Conservation (phyloP, 208 protist species). For the Acanthamoeba royreba region DNA sequence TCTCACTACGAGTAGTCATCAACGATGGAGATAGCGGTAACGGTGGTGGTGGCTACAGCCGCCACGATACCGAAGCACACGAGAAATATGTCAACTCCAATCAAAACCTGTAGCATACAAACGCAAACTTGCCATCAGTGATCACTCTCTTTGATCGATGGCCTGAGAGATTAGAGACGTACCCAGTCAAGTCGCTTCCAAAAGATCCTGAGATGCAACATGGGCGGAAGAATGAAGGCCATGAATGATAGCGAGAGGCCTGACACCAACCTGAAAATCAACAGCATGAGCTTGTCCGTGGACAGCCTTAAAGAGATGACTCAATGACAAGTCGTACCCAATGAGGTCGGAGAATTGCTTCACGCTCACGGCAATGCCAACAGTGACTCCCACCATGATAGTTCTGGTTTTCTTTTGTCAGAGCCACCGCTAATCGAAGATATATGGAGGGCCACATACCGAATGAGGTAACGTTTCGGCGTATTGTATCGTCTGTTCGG, state of each 20-base stretch:
- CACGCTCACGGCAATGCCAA: background rate
- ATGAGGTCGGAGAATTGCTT: slow-evolving; percentile 37
- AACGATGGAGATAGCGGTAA: background rate
- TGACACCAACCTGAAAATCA: background rate
- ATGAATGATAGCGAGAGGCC: slow-evolving; percentile 7
- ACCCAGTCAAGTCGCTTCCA: background rate
- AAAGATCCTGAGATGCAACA: slow-evolving; percentile 1
- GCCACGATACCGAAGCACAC: background rate
- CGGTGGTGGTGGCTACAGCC: background rate
- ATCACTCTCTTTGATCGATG: too few species aligned
- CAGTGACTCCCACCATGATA: background rate
- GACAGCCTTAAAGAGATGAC: too few species aligned
- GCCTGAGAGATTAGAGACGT: background rate
- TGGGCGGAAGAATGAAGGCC: slow-evolving; percentile 3
- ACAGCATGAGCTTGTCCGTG: too few species aligned
- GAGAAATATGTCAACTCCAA: background rate
- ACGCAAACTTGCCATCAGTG: background rate
- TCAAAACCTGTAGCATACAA: background rate
- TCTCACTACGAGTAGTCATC: background rate
- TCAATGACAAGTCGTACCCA: background rate
- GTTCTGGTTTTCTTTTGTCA: too few species aligned
- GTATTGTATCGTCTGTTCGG: background rate
- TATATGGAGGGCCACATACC: too few species aligned
- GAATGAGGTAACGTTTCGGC: background rate
- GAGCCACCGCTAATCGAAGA: too few species aligned